Percentiles rank a stretch among this genome's conserved stretches.
phyloP scores from a whole-genome alignment of 352 stramenopile genomes.

The Phytophthora tentaculata region DNA sequence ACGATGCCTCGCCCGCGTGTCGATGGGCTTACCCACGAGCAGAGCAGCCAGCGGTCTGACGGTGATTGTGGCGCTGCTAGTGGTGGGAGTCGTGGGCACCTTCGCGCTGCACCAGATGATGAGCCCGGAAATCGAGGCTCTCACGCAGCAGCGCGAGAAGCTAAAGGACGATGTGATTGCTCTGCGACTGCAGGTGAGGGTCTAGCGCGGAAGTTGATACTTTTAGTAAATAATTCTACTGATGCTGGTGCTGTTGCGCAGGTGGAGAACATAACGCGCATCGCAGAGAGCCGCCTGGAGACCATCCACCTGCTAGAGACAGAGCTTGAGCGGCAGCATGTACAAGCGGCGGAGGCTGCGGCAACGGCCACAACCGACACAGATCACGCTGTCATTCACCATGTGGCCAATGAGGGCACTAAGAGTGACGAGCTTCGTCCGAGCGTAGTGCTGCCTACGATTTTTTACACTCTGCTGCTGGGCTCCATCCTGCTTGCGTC shows the following conservation, averaged over 20 bases:
- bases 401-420: slow-evolving; percentile 15
- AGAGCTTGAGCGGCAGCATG: slow-evolving; percentile 67
- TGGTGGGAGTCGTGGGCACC: slow-evolving; percentile 65
- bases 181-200: slow-evolving; percentile 53
- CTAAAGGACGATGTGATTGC: slow-evolving; percentile 60
- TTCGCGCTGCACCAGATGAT: slow-evolving; percentile 81
- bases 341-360: slow-evolving; percentile 49
- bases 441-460: slow-evolving; percentile 52
- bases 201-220: not conserved
- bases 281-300: slow-evolving; percentile 69
- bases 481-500: slow-evolving; percentile 48
- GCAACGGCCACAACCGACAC: slow-evolving; percentile 28
- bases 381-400: slow-evolving; percentile 6
- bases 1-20: slow-evolving; percentile 35
- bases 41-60: slow-evolving; percentile 46
- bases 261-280: slow-evolving; percentile 72
- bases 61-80: slow-evolving; percentile 59
- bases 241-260: slow-evolving; percentile 12
- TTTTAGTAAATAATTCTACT: slow-evolving; percentile 16
- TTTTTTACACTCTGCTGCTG: slow-evolving; percentile 60
- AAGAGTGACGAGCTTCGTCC: slow-evolving; percentile 23
- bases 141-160: slow-evolving; percentile 59
- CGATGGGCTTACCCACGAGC: slow-evolving; percentile 38
- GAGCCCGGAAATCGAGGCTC: slow-evolving; percentile 75
- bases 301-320: slow-evolving; percentile 80